Evolutionary conservation across 208 protist species (phyloP).

Genomic region (Wallacemonas collosoma): DNA sequence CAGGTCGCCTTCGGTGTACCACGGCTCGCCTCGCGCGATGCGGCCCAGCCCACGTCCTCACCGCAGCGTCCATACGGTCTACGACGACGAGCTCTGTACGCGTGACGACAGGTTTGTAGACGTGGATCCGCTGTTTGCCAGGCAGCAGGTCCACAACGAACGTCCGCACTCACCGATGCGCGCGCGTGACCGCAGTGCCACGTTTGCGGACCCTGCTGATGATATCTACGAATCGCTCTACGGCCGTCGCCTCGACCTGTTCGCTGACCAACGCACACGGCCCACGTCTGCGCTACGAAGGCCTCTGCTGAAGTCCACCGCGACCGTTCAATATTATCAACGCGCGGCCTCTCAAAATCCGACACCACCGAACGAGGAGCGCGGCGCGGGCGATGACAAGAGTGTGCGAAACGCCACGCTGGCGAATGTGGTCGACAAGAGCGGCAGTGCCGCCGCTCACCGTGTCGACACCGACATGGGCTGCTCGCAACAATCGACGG

Average conservation of each 20-base stretch:
- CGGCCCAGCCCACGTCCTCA: not conserved
- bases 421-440: too few relatives aligned
- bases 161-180: too few relatives aligned
- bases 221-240: slow-evolving; percentile 13
- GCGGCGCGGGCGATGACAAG: too few relatives aligned
- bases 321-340: not conserved
- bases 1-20: not conserved
- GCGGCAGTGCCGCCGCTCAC: too few relatives aligned
- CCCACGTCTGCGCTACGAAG: not conserved
- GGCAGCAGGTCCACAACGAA: too few relatives aligned
- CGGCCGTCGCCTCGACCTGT: not conserved
- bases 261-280: not conserved
- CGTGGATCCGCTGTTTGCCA: not conserved
- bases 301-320: slow-evolving; percentile 1
- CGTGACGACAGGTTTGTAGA: not conserved
- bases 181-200: not conserved
- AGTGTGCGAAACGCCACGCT: too few relatives aligned
- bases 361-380: not conserved
- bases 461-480: too few relatives aligned
- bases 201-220: not conserved
- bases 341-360: not conserved
- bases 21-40: not conserved
- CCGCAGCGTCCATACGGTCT: not conserved
- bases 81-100: not conserved
- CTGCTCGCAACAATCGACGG: too few relatives aligned